Conservation (phyloP, 2,329 filamentous ascomycete genomes). For the Hymenoscyphus repandus region DNA sequence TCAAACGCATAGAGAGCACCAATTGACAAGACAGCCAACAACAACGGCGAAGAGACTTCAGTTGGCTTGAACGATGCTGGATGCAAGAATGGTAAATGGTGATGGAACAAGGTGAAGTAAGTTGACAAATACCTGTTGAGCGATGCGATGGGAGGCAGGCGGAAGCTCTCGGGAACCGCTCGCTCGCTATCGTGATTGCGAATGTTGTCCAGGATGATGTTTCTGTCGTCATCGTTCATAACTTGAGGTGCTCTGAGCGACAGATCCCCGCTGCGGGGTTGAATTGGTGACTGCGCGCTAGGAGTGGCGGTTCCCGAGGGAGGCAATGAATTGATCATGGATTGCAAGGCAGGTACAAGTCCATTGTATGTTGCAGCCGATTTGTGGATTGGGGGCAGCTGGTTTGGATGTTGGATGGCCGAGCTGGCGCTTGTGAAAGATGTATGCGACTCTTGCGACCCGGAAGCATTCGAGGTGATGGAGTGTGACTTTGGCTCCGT, state of each 20-base stretch:
- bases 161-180: constrained; percentile 82
- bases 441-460: constrained; percentile 63
- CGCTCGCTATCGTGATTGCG: constrained; percentile 74
- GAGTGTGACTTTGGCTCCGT: constrained; percentile 72
- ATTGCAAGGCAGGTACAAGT: constrained; percentile 60
- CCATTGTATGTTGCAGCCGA: constrained; percentile 48
- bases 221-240: constrained; percentile 76
- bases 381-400: constrained; percentile 65
- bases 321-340: constrained; percentile 68
- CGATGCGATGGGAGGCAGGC: constrained; percentile 71
- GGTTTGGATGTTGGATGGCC: constrained; percentile 51
- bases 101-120: constrained; percentile 96
- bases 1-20: constrained; percentile 96
- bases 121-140: constrained; percentile 91
- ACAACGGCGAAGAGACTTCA: constrained; percentile 71
- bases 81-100: constrained; percentile 92
- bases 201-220: constrained; percentile 80
- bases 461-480: constrained; percentile 61
- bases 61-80: constrained; percentile 84
- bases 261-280: constrained; percentile 60
- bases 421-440: constrained; percentile 56
- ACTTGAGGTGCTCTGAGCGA: constrained; percentile 75
- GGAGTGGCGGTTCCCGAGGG: constrained; percentile 65
- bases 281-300: constrained; percentile 68
- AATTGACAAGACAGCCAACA: constrained; percentile 89